A percentile compares a stretch with the other conserved stretches of the same genome.
Conservation (phyloP, 208 protist genomes). For the Trypanosoma scelopori region DNA sequence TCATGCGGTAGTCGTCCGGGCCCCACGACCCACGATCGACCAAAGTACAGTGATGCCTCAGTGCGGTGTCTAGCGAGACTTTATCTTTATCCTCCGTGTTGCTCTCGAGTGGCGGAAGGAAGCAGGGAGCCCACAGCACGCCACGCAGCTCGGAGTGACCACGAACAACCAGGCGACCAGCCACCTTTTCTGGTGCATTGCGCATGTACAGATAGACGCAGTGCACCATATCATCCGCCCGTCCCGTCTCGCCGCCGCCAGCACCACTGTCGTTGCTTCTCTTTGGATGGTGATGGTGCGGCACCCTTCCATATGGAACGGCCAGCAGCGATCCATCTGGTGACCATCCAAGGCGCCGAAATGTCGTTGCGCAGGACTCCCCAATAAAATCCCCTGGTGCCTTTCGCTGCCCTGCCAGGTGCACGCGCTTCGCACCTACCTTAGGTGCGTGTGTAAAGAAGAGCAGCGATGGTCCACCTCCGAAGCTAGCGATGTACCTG, state of each 20-base stretch:
- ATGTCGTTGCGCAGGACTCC: constrained; percentile 71
- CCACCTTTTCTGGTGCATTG: constrained; percentile 54
- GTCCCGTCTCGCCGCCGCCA: constrained; percentile 19
- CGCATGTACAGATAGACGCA: constrained; percentile 82
- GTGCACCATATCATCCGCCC: constrained; percentile 60
- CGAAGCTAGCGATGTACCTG: constrained; percentile 64
- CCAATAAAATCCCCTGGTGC: constrained; percentile 73
- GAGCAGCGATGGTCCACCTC: constrained; percentile 65
- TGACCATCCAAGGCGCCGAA: constrained; percentile 76
- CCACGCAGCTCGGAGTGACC: constrained; percentile 79
- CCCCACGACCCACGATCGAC: constrained; percentile 53
- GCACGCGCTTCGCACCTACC: constrained; percentile 29
- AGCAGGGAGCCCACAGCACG: constrained; percentile 79
- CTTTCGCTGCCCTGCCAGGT: constrained; percentile 60
- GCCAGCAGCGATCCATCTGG: constrained; percentile 79
- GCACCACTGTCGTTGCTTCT: constrained; percentile 3
- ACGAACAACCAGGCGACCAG: constrained; percentile 53
- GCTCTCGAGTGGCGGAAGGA: constrained; percentile 48
- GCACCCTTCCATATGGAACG: constrained; percentile 72
- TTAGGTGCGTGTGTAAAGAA: constrained; percentile 59
- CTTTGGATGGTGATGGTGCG: constrained; percentile 12
- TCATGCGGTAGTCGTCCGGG: constrained; percentile 82
- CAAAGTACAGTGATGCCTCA: constrained; percentile 1
- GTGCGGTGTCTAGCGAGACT: neutral
- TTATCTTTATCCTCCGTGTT: constrained; percentile 15